A percentile compares a stretch with the other conserved stretches of the same genome.
These are phyloP conservation scores for Elongisporangium undulatum DNA, from an alignment of 352 stramenopile species.

Conservation along the genomic window DNA sequence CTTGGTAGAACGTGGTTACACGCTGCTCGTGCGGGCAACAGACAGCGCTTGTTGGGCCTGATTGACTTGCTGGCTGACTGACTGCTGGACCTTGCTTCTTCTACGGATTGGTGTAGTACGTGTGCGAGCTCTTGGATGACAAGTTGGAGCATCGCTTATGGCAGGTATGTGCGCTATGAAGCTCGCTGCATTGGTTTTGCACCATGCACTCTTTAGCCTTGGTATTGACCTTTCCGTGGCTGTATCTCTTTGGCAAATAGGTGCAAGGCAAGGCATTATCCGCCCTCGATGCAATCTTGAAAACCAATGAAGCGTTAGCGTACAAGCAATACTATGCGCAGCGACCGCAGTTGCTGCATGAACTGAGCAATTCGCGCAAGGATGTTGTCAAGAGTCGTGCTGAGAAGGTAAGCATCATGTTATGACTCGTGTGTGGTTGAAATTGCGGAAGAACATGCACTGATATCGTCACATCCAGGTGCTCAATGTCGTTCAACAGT, in stretches of 20 bases:
- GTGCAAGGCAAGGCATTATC: constrained; percentile 79
- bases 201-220: neutral
- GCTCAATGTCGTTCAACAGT: constrained; percentile 23
- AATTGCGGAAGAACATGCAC: neutral
- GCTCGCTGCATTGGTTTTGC: neutral
- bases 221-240: neutral
- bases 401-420: constrained; percentile 54
- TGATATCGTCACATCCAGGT: constrained; percentile 9
- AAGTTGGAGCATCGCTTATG: constrained; percentile 81
- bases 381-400: constrained; percentile 70
- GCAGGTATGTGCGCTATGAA: constrained; percentile 25
- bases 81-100: constrained; percentile 1
- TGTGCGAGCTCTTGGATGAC: constrained; percentile 81
- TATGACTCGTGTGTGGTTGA: constrained; percentile 3
- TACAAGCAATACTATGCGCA: constrained; percentile 73
- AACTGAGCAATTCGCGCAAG: constrained; percentile 59
- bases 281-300: constrained; percentile 64
- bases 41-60: neutral
- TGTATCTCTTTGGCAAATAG: constrained; percentile 1
- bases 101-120: constrained; percentile 37
- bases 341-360: constrained; percentile 39
- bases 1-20: constrained; percentile 2
- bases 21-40: too few relatives aligned
- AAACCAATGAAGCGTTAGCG: constrained; percentile 41
- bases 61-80: too few relatives aligned